Evolutionary conservation across 768 basidiomycete genomes (phyloP), one percentile per base, ranked within the genome.

Genomic region (Hygrocybe punicea): DNA sequence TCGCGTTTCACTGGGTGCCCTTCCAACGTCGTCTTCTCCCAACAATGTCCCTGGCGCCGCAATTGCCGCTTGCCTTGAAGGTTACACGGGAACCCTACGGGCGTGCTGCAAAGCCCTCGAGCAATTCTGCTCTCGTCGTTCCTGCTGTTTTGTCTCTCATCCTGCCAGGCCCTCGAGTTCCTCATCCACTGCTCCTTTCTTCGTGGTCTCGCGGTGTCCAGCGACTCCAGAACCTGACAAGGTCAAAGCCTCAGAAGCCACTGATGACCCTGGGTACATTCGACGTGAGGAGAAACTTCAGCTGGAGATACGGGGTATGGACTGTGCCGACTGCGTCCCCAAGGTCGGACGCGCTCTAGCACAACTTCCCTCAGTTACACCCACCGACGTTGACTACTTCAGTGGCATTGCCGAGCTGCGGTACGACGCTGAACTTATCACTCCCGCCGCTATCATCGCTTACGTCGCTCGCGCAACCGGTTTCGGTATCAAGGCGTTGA

Each of bases 291-390:
- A 60, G 53, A 62, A 40, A 5, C 60, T 65, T 35, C 51, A 60
- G 23, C 59, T 67, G n/a, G 63, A 64, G 33, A 55, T 62, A 6
- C 42, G 51, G 9, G 67, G 66, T 36, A 67, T 68, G 67, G 64
- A 68, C 55, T 68, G 65, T 36, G 53, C 56, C 21, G 60, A 56
- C 46, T 65, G 62, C 51, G 52, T 56, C 14, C 56, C 61, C 17
- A 62, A 63, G 35, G 62, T 63, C 25, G 44, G 42, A 23, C 61
- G 60, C 21, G 66, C 59, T 17, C 58, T 67, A 34, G 34, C 49
- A 7, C 45, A 54, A 3, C 63, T 66, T 51, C 58, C 60, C 34
- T 63, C 63, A 2, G 59, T 67, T 51, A 58, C 40, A 13, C 39
- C 33, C 14, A 39, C 59, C 24, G 49, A 64, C 16, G 23, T 60